These are phyloP conservation scores for Aspergillus conjunctus DNA, from an alignment of 495 filamentous ascomycete species.

Conservation along the genomic window DNA sequence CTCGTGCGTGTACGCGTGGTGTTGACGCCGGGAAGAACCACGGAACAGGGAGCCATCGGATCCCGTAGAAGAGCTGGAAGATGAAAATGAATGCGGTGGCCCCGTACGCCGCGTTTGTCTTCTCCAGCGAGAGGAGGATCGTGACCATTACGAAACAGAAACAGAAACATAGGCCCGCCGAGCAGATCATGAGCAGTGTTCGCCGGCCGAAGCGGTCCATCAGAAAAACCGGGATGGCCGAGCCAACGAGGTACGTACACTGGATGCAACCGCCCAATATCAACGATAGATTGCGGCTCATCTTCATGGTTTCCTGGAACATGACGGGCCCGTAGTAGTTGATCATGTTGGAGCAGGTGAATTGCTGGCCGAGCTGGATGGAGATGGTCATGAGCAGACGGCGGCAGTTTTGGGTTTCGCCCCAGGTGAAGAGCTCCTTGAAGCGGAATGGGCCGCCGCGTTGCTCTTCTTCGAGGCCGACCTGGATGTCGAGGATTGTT, in stretches of 20 bases:
- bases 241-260: constrained; percentile 40
- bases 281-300: constrained; percentile 52
- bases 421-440: constrained; percentile 40
- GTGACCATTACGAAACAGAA: constrained; percentile 41
- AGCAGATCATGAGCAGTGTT: constrained; percentile 50
- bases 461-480: constrained; percentile 40
- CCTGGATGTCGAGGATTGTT: constrained; percentile 37
- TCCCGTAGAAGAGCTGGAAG: constrained; percentile 46
- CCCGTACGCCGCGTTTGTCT: constrained; percentile 33
- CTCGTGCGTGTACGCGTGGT: constrained; percentile 40
- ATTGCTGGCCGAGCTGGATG: constrained; percentile 42
- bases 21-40: constrained; percentile 74
- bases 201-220: constrained; percentile 58
- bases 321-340: constrained; percentile 50
- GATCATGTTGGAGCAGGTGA: constrained; percentile 57
- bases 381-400: constrained; percentile 40
- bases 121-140: constrained; percentile 34
- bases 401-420: constrained; percentile 42
- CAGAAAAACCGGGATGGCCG: constrained; percentile 38
- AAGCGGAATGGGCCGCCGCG: constrained; percentile 42
- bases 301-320: constrained; percentile 53
- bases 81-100: constrained; percentile 44
- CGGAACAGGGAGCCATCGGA: constrained; percentile 37
- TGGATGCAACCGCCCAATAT: constrained; percentile 54
- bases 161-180: constrained; percentile 47